Evolutionary conservation across 306 rosid genomes (phyloP), one percentile per base, ranked within the genome.

Genomic region (Heteromeles arbutifolia): DNA sequence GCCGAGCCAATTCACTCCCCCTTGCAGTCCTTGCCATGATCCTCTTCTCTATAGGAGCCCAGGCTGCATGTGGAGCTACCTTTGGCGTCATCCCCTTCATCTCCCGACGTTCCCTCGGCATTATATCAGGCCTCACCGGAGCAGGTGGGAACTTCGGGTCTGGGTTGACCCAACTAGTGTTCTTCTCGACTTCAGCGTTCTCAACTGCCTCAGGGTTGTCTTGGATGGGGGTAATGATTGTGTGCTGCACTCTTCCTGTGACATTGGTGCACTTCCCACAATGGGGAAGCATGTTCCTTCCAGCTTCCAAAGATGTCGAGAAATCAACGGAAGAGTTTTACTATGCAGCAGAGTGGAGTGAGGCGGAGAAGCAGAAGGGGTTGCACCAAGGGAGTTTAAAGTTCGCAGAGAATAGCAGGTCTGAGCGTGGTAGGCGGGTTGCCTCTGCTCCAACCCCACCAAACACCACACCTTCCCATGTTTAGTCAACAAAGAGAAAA

Each of bases 31-130:
- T 79, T 1, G 65, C 96, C 4, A 95, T 95, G 98, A 92, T 92
- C 24, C 86, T 92, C 13, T 95, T 95, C 92, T 95, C 98, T 3
- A 0, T 92, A 4, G 96, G 97, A 61, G 97, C 92, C 25, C 97
- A 90, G 70, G 95, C 97, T 2, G 96, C 98, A 1, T 95, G 97
- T 15, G 97, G 98, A 21, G 97, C 96, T 12, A 95, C 98, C 13
- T 92, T 85, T 48, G 97, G 96, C 17, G 82, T 89, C 67, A 87
- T 90, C 59, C 97, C 97, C 3, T 91, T 91, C 88, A 87, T 94
- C 59, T 94, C 96, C 7, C 79, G 97, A 15, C 78, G 96, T 8
- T 93, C 98, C 3, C 56, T 91, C 0, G 97, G 96, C 0, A 83
- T 93, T 13, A 90, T 93, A 37, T 93, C 96, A 0, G 97, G 96